Evolutionary conservation across 192 early-diverging fungal genomes (phyloP), one percentile per base, ranked within the genome.

Genomic region (Umbelopsis sp.): DNA sequence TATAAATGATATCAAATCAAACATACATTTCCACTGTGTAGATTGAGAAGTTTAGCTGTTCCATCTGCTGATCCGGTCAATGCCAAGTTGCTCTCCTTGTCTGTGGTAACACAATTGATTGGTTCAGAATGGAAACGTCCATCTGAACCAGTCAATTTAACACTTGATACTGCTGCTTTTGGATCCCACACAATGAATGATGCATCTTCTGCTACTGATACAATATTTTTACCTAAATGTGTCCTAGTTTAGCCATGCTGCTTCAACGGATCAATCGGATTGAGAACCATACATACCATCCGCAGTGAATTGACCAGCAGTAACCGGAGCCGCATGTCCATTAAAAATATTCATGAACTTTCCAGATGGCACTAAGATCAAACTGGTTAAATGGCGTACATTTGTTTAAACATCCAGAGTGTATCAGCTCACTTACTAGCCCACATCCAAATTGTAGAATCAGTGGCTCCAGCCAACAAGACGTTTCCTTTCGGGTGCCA

Each of bases 381-480:
- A n/a, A 26, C 12, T 17, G 62, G 22, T 20, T 49, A 49, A n/a
- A n/a, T 62, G 12, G 29, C 31, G 17, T 34, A 20, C 56, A 34
- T 21, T 34, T 2, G 26, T 21, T 11, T 5, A 20, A 34, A 47
- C 2, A 20, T 25, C 11, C 22, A 41, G 7, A 41, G 38, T n/a
- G 38, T 41, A 0, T 41, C 3, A 41, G 17, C 24, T 24, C 24
- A 73, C 72, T 73, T 83, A 79, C 79, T 73, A 22, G 83, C 83
- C 97, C 97, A 98, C 97, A 99, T 98, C 96, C 96, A 99, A 65
- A 98, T 74, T 7, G 93, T 94, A 2, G 88, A 91, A 80, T 98
- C 98, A 50, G 84, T 82, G 36, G 91, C 86, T 22, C 96, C 96
- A n/a, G 93, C 93, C 26, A 99, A 76, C 17, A 99, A 70, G 14